A percentile compares a stretch with the other conserved stretches of the same genome.
Evolutionary conservation across 148 eudicot genomes (phyloP).

Genomic region (Drosera capensis): DNA sequence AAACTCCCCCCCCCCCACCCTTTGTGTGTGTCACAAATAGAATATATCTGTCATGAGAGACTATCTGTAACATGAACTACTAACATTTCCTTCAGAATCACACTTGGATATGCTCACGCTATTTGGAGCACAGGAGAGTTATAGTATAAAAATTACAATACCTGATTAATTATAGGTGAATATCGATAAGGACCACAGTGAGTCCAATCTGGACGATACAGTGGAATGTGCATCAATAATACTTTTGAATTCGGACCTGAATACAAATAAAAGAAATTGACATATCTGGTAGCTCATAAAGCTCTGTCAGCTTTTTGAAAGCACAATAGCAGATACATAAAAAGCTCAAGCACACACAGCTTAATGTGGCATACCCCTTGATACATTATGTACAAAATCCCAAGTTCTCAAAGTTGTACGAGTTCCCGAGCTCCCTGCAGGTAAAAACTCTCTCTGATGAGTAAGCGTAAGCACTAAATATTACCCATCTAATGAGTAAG

Average conservation of each 20-base stretch:
- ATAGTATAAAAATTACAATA: constrained; percentile 10
- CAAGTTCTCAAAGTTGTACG: constrained; percentile 36
- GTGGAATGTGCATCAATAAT: constrained; percentile 77
- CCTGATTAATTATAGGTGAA: constrained; percentile 81
- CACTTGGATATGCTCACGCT: too few relatives aligned
- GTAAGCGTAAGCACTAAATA: background rate
- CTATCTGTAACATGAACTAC: too few relatives aligned
- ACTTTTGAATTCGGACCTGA: constrained; percentile 40
- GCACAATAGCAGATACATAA: background rate
- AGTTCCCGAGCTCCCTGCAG: constrained; percentile 38
- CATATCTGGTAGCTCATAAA: background rate
- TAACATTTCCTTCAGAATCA: too few relatives aligned
- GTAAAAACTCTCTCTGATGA: background rate
- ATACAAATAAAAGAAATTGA: constrained; percentile 18
- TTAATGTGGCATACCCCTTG: constrained; percentile 32
- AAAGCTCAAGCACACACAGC: background rate
- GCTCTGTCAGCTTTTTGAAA: background rate
- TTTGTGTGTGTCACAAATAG: too few relatives aligned
- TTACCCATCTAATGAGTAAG: background rate
- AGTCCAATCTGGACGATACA: constrained; percentile 79
- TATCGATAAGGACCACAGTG: constrained; percentile 72
- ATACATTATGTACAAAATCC: constrained; percentile 47
- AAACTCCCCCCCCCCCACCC: too few relatives aligned
- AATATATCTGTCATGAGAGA: too few relatives aligned
- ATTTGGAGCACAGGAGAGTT: too few relatives aligned